Conservation (phyloP, 75 land plant genomes). For the Chamaecyparis obtusa region DNA sequence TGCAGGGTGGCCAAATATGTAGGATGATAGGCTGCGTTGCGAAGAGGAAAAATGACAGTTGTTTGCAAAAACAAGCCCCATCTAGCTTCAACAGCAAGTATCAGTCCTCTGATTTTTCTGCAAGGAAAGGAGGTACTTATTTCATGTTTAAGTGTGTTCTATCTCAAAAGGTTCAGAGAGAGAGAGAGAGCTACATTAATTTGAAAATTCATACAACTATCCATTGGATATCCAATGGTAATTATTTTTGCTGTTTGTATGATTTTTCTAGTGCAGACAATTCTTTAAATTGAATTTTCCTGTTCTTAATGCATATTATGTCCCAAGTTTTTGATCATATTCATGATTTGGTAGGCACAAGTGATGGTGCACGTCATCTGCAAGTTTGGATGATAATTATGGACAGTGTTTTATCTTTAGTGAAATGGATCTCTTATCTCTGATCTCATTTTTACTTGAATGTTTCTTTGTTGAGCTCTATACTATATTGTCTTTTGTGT, state of each 20-base stretch:
- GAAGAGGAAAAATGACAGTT: neutral
- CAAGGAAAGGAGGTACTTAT: slow-evolving; percentile 9
- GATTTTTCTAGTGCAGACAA: neutral
- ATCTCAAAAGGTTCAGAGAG: slow-evolving; percentile 12
- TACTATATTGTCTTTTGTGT: neutral
- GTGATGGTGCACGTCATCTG: neutral
- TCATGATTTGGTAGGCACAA: neutral
- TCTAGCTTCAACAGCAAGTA: neutral
- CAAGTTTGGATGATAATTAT: neutral
- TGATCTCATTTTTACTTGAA: neutral
- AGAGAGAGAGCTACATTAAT: slow-evolving; percentile 10
- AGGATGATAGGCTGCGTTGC: slow-evolving; percentile 11
- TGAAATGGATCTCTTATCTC: neutral
- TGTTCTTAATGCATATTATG: neutral
- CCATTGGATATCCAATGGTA: slow-evolving; percentile 7
- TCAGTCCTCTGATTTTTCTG: neutral
- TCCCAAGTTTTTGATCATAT: neutral
- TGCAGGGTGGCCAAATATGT: slow-evolving; percentile 24
- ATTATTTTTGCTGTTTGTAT: neutral
- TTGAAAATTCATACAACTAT: slow-evolving; percentile 3
- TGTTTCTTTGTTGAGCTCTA: neutral
- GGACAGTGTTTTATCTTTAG: neutral
- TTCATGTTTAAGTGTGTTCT: slow-evolving; percentile 1
- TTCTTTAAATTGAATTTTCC: slow-evolving; percentile 4
- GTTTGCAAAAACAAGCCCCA: neutral